Evolutionary conservation across 805 yeast genomes (phyloP), one percentile per base, ranked within the genome.

Genomic region (Yamadazyma nakazawae): DNA sequence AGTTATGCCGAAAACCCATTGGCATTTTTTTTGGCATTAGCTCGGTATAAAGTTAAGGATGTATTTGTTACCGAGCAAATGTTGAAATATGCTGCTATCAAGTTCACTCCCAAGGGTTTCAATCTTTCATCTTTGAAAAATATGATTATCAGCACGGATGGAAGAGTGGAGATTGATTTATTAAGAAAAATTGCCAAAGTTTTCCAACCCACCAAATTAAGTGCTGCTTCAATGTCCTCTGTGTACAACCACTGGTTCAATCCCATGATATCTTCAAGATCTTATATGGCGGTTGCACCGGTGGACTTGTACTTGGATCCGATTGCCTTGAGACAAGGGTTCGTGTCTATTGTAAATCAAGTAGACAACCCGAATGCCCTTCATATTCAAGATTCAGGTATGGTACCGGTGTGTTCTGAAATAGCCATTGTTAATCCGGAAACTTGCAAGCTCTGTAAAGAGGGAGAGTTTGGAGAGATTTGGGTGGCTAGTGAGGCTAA

Each of bases 391-490:
- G 99, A 94, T 59, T 88, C 96, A 0, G 99, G 99, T 11, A 86
- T 92, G 75, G 97, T 91, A 0, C 95, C 97, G 0, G 91, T 90
- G 8, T 88, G 96, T 60, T 88, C 98, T 0, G 96, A 91, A 59
- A 80, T 94, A 30, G 94, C 96, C 1, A 86, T 94, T 49, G 97
- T 94, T 2, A 94, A 94, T 54, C 99, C 99, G 1, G 97, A 94
- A 60, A 92, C 97, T 0, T 65, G 78, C 38, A 70, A 73, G 45
- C 70, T 90, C 11, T 92, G 99, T 60, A 80, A 78, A 48, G 84
- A 83, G 43, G 97, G 98, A 7, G 99, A 94, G 63, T 82, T 81
- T 63, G 99, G 99, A 30, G 99, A 94, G 66, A 89, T 94, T 34
- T 94, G 98, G 98, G 95, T 92, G 2, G 80, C 87, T 52, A 86